Evolutionary conservation across 2,329 filamentous ascomycete species (phyloP).

Genomic region (Arthrocladium fulminans): DNA sequence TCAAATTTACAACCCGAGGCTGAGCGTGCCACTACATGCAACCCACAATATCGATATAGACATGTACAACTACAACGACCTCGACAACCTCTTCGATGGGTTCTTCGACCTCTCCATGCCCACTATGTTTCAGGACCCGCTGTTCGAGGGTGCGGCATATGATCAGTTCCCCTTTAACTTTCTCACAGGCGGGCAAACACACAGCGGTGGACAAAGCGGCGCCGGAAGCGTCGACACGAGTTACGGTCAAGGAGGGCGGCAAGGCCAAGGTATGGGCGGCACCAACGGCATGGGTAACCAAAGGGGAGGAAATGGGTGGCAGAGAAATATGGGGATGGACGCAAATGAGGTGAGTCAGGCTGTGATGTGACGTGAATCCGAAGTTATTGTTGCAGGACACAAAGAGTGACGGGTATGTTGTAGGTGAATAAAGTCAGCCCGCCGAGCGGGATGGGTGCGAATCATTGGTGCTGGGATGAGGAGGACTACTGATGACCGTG

Average conservation of each 20-base stretch:
- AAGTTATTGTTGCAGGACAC: neutral
- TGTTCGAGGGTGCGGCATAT: slow-evolving; percentile 20
- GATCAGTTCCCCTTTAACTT: slow-evolving; percentile 7
- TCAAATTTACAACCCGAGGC: slow-evolving; percentile 1
- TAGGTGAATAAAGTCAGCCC: slow-evolving; percentile 5
- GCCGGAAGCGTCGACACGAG: slow-evolving; percentile 2
- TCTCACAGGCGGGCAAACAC: neutral
- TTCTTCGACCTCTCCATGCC: slow-evolving; percentile 23
- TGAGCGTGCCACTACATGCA: slow-evolving; percentile 2
- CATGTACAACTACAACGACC: slow-evolving; percentile 17
- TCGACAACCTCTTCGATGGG: slow-evolving; percentile 23
- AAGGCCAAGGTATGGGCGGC: neutral
- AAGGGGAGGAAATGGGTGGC: slow-evolving; percentile 1
- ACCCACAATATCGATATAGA: slow-evolving; percentile 1
- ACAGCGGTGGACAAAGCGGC: neutral
- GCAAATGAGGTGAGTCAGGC: slow-evolving; percentile 1
- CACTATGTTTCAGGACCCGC: slow-evolving; percentile 22
- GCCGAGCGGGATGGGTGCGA: slow-evolving; percentile 2
- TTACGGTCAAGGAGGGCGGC: neutral
- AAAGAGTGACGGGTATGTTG: neutral
- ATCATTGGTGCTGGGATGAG: slow-evolving; percentile 7
- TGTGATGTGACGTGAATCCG: neutral
- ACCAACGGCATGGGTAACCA: neutral
- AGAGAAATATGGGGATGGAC: neutral
- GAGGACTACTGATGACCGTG: slow-evolving; percentile 3